phyloP scores from a whole-genome alignment of 164 flowering plant genomes.

The Litsea cubeba region DNA sequence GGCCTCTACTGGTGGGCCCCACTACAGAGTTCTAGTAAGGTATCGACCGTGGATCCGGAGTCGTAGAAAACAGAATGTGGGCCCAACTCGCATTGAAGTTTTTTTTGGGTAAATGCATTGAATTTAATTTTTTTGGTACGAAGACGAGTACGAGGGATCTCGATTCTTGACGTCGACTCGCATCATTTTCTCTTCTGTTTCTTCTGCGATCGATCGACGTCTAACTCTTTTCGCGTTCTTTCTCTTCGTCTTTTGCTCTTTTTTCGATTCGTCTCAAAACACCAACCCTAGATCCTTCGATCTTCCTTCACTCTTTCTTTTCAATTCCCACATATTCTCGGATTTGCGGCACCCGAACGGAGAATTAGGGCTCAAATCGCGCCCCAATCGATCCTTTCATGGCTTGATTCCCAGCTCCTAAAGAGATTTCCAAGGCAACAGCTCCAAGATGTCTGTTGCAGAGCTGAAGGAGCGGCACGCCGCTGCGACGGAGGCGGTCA shows the following conservation, averaged over 20 bases:
- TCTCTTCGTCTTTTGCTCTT: background rate
- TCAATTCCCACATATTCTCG: background rate
- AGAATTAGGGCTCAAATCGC: background rate
- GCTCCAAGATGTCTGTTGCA: conserved; percentile 54
- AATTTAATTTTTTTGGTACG: no score
- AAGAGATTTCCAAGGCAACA: background rate
- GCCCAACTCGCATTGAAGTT: no score
- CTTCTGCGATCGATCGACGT: background rate
- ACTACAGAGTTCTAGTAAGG: no score
- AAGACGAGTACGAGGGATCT: no score
- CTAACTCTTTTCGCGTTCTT: background rate
- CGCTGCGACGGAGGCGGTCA: conserved; percentile 62
- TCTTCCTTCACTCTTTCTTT: background rate
- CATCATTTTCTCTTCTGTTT: no score
- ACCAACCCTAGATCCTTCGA: background rate
- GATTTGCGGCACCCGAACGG: background rate
- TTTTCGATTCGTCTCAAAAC: background rate
- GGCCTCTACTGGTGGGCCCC: no score
- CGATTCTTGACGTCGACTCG: background rate
- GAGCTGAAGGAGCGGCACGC: conserved; percentile 78
- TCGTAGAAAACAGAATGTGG: no score
- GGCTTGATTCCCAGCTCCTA: background rate
- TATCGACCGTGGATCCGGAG: no score
- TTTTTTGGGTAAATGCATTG: no score
- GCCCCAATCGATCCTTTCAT: conserved; percentile 1